Evolutionary conservation across 768 basidiomycete genomes (phyloP), one percentile per base, ranked within the genome.

Genomic region (Boletus speciosus): DNA sequence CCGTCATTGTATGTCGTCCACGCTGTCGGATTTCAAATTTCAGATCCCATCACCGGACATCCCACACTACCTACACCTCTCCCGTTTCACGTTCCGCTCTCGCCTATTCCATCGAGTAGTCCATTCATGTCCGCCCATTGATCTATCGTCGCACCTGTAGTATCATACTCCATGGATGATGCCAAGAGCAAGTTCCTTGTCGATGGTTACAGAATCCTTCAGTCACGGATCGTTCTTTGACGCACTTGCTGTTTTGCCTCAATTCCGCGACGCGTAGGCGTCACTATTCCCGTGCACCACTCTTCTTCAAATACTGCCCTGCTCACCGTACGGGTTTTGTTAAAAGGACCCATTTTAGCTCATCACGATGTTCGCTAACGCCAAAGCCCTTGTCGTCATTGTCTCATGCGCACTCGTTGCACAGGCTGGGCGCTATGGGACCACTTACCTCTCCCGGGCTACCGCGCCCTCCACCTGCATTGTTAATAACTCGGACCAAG

Each of bases 361-460:
- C 16, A 4, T 42, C 14, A 21, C 27, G 23, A 67, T 67, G 66
- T 50, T 63, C 25, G 6, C 34, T 46, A 55, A 44, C 55, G 2
- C 49, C 12, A 69, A 69, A 49, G 29, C 42, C 11, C 58, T 71
- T 47, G 15, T 59, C 5, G 35, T 55, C 39, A 10, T 62, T 21
- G 55, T 32, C 12, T 45, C 60, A 2, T 57, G 57, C 25, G 61
- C 42, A 4, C 50, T 71, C 35, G 48, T 54, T 8, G 70, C 27
- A 1, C 56, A 58, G 0, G 66, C 67, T 0, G 61, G 61, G 58
- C 34, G 51, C 10, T 6, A 4, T 31, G 6, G n/a, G n/a, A 29
- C 25, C 3, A 27, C 58, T 1, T 52, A 57, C 1, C 3, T 43
- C 7, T 27, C 61, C 25, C 25, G 25, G 25, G 5, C 1, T 1